Evolutionary conservation across 306 rosid genomes (phyloP).

Genomic region (Malus sieversii): DNA sequence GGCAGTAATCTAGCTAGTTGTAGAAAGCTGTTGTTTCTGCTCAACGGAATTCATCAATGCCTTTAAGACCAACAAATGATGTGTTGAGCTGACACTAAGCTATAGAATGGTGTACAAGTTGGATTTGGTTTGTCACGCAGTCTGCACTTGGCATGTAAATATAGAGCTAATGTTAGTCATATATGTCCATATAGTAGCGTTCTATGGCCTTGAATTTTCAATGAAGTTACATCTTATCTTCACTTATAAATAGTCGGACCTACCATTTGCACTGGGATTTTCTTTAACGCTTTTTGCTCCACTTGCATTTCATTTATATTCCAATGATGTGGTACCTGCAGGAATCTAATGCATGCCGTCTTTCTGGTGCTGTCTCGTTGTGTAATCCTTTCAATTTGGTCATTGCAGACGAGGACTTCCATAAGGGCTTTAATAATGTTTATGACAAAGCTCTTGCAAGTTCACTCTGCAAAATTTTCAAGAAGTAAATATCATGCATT

Average conservation of each 20-base stretch:
- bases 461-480: slow-evolving; percentile 58
- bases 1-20: not conserved
- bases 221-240: not conserved
- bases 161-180: not conserved
- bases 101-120: not conserved
- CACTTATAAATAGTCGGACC: not conserved
- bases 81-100: not conserved
- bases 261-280: not conserved
- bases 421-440: slow-evolving; percentile 72
- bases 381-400: slow-evolving; percentile 95
- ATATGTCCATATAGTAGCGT: not conserved
- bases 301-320: slow-evolving; percentile 7
- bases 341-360: slow-evolving; percentile 55
- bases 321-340: slow-evolving; percentile 34
- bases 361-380: slow-evolving; percentile 93
- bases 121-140: not conserved
- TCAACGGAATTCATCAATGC: not conserved
- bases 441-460: slow-evolving; percentile 75
- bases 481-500: slow-evolving; percentile 44
- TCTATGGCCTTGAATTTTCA: not conserved
- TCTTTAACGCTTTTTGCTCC: not conserved
- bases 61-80: not conserved
- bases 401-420: slow-evolving; percentile 81
- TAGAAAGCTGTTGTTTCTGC: not conserved
- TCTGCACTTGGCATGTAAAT: not conserved